These are phyloP conservation scores for Lumnitzera racemosa DNA, from an alignment of 345 rosid genomes.

Conservation along the genomic window DNA sequence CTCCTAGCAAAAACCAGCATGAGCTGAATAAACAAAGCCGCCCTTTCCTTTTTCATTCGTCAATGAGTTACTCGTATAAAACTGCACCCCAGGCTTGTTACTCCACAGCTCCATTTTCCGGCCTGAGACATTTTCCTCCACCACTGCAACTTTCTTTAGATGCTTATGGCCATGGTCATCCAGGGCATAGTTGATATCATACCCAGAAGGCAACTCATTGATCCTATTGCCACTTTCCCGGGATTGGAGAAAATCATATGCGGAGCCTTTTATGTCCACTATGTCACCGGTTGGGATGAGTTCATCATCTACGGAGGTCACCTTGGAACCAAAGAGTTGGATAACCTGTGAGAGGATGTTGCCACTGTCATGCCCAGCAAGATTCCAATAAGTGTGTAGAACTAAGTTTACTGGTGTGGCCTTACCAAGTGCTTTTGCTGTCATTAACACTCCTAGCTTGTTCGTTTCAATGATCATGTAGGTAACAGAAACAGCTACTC, in stretches of 20 bases:
- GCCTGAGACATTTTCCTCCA: constrained; percentile 43
- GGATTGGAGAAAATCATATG: constrained; percentile 52
- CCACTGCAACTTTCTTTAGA: constrained; percentile 44
- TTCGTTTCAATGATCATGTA: constrained; percentile 42
- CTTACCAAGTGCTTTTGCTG: constrained; percentile 45
- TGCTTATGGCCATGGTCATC: constrained; percentile 22
- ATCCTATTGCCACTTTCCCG: constrained; percentile 35
- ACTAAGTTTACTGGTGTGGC: constrained; percentile 75
- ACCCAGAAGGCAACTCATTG: constrained; percentile 44
- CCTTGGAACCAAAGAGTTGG: constrained; percentile 32
- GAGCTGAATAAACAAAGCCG: constrained; percentile 30
- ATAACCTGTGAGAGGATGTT: constrained; percentile 50
- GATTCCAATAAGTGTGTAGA: constrained; percentile 76
- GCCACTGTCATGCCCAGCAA: constrained; percentile 53
- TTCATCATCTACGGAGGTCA: constrained; percentile 54
- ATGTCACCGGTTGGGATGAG: constrained; percentile 77
- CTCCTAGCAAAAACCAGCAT: constrained; percentile 60
- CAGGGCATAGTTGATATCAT: constrained; percentile 65
- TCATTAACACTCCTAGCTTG: constrained; percentile 50
- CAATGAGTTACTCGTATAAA: constrained; percentile 51
- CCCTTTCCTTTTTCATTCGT: constrained; percentile 40
- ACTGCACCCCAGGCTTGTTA: constrained; percentile 58
- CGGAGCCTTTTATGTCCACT: constrained; percentile 27
- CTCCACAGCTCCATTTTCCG: constrained; percentile 69
- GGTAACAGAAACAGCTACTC: constrained; percentile 39